These are phyloP conservation scores for Fusarium agapanthi DNA, from an alignment of 2,329 filamentous ascomycete genomes.

Conservation along the genomic window DNA sequence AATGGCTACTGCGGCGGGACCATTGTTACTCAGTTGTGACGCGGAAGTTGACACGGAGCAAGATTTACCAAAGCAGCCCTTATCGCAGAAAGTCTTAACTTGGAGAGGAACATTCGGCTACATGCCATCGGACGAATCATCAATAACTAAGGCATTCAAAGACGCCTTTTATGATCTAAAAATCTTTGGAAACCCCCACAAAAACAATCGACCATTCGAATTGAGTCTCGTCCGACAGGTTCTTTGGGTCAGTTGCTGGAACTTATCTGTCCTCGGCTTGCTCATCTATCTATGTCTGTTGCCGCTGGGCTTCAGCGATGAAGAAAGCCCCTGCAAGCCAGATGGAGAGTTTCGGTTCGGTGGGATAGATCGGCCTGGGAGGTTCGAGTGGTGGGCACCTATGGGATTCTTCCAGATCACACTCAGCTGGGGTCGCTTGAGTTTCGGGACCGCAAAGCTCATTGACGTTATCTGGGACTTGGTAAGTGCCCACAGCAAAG, in stretches of 20 bases:
- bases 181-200: no score
- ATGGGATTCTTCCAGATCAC: conserved; percentile 12
- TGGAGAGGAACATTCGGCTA: background rate
- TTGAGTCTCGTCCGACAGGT: background rate
- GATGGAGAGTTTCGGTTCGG: background rate
- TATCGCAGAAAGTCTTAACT: background rate
- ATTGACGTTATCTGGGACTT: conserved; percentile 18
- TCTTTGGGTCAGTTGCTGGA: background rate
- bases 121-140: fast-evolving
- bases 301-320: fast-evolving
- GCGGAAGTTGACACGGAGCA: background rate
- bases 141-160: fast-evolving
- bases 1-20: fast-evolving
- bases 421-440: background rate
- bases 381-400: background rate
- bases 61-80: background rate
- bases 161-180: background rate
- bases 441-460: background rate
- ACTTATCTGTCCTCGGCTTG: background rate
- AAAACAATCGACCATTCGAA: no score
- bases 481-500: background rate
- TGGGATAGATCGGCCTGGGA: fast-evolving
- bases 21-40: background rate
- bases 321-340: background rate
- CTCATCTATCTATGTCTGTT: fast-evolving